Percentiles rank a stretch among this genome's conserved stretches.
Evolutionary conservation across 2,329 filamentous ascomycete genomes (phyloP).

Genomic region (Stachybotrys chartarum): DNA sequence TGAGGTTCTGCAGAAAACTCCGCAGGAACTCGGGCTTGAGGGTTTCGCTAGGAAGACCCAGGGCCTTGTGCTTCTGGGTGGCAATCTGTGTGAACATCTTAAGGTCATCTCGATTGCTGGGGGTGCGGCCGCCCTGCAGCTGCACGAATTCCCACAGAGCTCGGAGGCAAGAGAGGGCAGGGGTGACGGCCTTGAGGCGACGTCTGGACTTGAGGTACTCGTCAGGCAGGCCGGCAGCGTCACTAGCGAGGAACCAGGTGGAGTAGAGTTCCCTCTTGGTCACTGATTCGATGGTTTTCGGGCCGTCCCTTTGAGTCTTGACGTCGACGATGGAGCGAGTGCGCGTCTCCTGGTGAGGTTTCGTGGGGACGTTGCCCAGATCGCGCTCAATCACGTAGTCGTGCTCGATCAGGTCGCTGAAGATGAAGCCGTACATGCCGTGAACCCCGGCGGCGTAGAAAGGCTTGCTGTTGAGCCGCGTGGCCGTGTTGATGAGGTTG

Average conservation of each 20-base stretch:
- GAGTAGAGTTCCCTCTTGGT: constrained; percentile 89
- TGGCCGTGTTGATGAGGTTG: constrained; percentile 76
- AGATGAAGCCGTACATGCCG: constrained; percentile 91
- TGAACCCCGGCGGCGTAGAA: constrained; percentile 88
- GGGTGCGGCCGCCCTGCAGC: constrained; percentile 42
- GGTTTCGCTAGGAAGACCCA: constrained; percentile 61
- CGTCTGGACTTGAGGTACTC: constrained; percentile 63
- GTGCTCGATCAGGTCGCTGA: constrained; percentile 86
- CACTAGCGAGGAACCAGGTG: constrained; percentile 74
- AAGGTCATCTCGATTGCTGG: constrained; percentile 59
- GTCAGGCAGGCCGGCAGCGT: constrained; percentile 63
- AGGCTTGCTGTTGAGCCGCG: constrained; percentile 66
- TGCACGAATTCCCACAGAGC: constrained; percentile 80
- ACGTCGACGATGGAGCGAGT: constrained; percentile 71
- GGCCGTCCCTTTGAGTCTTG: constrained; percentile 59
- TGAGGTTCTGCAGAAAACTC: constrained; percentile 80
- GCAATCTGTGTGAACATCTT: constrained; percentile 70
- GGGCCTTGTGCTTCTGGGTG: constrained; percentile 68
- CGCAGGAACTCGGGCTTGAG: constrained; percentile 67
- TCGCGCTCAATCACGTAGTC: constrained; percentile 84
- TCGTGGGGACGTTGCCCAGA: constrained; percentile 64
- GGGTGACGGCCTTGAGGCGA: constrained; percentile 69
- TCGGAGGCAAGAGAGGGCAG: constrained; percentile 76
- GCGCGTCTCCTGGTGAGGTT: constrained; percentile 58
- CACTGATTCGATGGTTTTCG: constrained; percentile 72